These are phyloP conservation scores for Nannochloropsis granulata DNA, from an alignment of 108 stramenopile genomes.

Conservation along the genomic window DNA sequence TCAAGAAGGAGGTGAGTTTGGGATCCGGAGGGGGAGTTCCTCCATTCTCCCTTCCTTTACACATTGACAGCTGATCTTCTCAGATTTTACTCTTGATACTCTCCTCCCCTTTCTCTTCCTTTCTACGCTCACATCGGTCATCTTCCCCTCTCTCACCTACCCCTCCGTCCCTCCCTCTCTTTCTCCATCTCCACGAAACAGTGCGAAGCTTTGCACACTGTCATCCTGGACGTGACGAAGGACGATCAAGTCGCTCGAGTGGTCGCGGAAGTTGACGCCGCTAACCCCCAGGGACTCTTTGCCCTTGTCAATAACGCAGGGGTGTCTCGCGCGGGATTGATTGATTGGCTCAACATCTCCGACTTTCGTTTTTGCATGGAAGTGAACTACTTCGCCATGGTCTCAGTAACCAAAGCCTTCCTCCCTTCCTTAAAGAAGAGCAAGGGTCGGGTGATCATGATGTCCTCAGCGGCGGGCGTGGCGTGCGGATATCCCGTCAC, in stretches of 20 bases:
- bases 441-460: neutral
- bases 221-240: neutral
- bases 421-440: neutral
- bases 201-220: neutral
- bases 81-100: too few relatives aligned
- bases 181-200: neutral
- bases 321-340: neutral
- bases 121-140: too few relatives aligned
- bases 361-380: neutral
- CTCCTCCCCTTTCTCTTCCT: too few relatives aligned
- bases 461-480: neutral
- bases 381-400: neutral
- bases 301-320: neutral
- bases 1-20: neutral
- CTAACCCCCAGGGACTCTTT: neutral
- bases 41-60: too few relatives aligned
- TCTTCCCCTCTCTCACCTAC: too few relatives aligned
- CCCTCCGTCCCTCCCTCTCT: too few relatives aligned
- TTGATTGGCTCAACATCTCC: neutral
- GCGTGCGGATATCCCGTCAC: neutral
- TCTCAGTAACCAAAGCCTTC: neutral
- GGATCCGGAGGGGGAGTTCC: too few relatives aligned
- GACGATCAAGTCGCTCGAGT: neutral
- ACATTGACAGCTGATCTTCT: too few relatives aligned
- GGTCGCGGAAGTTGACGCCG: neutral